Conservation (phyloP, 1,284 basidiomycete species). For the Ceratobasidium papillatum region DNA sequence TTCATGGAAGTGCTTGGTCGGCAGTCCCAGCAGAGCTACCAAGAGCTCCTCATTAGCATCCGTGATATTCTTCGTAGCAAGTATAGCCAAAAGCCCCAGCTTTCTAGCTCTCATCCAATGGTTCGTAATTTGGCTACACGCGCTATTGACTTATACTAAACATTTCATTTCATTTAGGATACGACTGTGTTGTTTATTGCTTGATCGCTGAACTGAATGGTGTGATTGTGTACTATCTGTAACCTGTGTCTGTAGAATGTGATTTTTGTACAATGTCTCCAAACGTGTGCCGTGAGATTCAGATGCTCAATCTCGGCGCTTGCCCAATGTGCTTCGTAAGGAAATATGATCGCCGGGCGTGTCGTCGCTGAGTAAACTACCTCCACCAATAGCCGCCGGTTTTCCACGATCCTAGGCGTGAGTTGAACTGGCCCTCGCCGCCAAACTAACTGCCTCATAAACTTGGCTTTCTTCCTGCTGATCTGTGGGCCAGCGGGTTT, state of each 20-base stretch:
- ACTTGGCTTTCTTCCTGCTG: not conserved
- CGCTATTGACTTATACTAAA: not conserved
- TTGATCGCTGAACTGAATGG: slow-evolving; percentile 28
- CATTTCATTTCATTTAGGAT: slow-evolving; percentile 29
- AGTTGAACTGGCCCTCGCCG: not conserved
- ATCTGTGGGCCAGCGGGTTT: not conserved
- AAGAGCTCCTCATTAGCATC: slow-evolving; percentile 77
- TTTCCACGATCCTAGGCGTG: not conserved
- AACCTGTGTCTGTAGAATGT: slow-evolving; percentile 12
- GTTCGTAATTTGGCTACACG: slow-evolving; percentile 54
- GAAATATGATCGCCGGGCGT: slow-evolving; percentile 12
- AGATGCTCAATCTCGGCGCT: not conserved
- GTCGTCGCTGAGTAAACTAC: slow-evolving; percentile 9
- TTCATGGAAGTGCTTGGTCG: slow-evolving; percentile 72
- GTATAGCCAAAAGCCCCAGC: slow-evolving; percentile 89
- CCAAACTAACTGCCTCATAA: not conserved
- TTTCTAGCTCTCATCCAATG: slow-evolving; percentile 81
- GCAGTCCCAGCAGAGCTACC: slow-evolving; percentile 80
- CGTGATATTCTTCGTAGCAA: slow-evolving; percentile 67
- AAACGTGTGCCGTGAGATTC: not conserved
- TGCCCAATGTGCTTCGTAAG: slow-evolving; percentile 25
- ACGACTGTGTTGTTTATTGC: slow-evolving; percentile 46
- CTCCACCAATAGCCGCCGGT: slow-evolving; percentile 3
- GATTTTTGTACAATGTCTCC: not conserved
- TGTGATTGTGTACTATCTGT: slow-evolving; percentile 7